phyloP scores from a whole-genome alignment of 2,329 filamentous ascomycete genomes.

The Coleophoma eucalyptorum region DNA sequence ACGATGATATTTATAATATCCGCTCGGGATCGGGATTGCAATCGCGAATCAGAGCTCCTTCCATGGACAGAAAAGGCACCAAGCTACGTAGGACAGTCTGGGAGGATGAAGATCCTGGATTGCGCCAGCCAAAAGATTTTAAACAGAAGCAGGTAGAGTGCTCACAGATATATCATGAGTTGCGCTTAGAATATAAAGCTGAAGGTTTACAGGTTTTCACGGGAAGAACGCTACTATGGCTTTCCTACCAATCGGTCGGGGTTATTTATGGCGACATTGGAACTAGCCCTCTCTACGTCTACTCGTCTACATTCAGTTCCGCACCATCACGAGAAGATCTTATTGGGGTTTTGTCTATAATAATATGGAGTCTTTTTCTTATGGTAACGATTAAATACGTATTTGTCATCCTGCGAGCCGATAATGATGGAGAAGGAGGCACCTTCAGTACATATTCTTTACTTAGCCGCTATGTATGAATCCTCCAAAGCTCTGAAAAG shows the following conservation, averaged over 20 bases:
- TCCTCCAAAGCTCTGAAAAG: background rate
- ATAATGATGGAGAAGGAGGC: constrained; percentile 69
- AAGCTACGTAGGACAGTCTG: no score
- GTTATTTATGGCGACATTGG: constrained; percentile 69
- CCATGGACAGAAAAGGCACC: no score
- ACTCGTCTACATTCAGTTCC: constrained; percentile 56
- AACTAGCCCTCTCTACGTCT: constrained; percentile 64
- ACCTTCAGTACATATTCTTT: constrained; percentile 65
- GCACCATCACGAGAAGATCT: constrained; percentile 52
- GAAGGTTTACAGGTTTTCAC: constrained; percentile 9
- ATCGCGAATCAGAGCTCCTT: no score
- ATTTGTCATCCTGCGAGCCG: constrained; percentile 59
- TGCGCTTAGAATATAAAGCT: background rate
- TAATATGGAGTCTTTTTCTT: constrained; percentile 64
- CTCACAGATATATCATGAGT: background rate
- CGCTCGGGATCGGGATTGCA: no score
- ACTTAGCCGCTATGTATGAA: constrained; percentile 48
- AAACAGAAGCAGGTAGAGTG: constrained; percentile 16
- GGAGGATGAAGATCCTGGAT: constrained; percentile 8
- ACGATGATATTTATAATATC: no score
- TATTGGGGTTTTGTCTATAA: constrained; percentile 59
- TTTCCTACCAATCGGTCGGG: constrained; percentile 60
- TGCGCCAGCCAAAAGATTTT: constrained; percentile 11
- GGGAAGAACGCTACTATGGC: constrained; percentile 28
- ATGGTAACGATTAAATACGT: constrained; percentile 69